Evolutionary conservation across 2,329 filamentous ascomycete genomes (phyloP), one percentile per base, ranked within the genome.

Genomic region (Dactylellina leptospora): DNA sequence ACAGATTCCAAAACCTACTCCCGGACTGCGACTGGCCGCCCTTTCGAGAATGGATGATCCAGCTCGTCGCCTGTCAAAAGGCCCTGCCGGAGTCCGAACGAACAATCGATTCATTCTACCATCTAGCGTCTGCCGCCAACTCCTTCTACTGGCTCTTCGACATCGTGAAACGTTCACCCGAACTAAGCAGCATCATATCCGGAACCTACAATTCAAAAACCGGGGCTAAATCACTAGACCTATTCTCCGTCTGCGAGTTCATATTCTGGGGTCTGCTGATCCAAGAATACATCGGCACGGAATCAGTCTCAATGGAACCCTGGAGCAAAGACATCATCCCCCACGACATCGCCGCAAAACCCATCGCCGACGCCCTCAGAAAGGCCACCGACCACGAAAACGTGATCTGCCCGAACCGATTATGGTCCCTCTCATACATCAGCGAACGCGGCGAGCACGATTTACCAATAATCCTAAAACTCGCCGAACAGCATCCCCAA

Each of bases 91-190:
- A n/a, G 3, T 22, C 27, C 16, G 30, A 64, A 13, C 10, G 42
- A 40, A 27, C 16, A 3, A 22, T 28, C 1, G 13, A 22, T 1
- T 9, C 13, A 11, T 56, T 56, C 28, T 30, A 28, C 27, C 42
- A 64, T 18, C 30, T 64, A n/a, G 18, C 50, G 2, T 16, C 33
- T 22, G 50, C 42, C n/a, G 40, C 51, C 20, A 40, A 56, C 1
- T 18, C 11, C 2, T 48, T 40, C 8, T 64, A 55, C 36, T 64
- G 60, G 60, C 20, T 56, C 9, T 56, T 64, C 22, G 60, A 64
- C 11, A 47, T 44, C 8, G 48, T 38, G 2, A 56, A 48, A 54
- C 50, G 60, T 5, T 10, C 4, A 30, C 40, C 40, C 4, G 40
- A 45, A 5, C 5, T 3, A 18, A 18, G 40, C 42, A 1, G 4